phyloP scores from a whole-genome alignment of 2,329 filamentous ascomycete genomes.

The Aureobasidium sp. region DNA sequence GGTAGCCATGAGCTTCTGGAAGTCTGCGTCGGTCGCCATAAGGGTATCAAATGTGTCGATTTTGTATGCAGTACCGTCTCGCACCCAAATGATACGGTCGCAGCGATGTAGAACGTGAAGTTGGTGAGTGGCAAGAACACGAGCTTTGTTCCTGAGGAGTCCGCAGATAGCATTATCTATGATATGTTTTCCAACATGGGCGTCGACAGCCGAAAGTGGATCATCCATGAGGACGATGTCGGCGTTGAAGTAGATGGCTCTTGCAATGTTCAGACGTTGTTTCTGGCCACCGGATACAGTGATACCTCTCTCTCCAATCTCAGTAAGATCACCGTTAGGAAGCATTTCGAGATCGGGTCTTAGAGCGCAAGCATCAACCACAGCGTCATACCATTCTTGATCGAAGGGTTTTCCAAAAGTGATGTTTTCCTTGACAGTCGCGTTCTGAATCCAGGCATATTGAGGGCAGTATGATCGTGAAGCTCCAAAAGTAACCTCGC shows the following conservation, averaged over 20 bases:
- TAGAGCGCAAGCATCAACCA: constrained; percentile 80
- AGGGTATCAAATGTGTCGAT: constrained; percentile 85
- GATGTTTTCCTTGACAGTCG: constrained; percentile 81
- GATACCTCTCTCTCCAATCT: constrained; percentile 92
- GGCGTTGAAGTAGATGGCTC: constrained; percentile 59
- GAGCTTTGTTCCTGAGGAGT: constrained; percentile 77
- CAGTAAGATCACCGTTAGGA: constrained; percentile 79
- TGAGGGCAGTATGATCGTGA: constrained; percentile 87
- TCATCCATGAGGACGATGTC: constrained; percentile 58
- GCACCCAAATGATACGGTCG: constrained; percentile 90
- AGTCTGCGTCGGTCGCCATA: constrained; percentile 68
- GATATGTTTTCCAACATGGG: constrained; percentile 59
- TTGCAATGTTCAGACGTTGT: constrained; percentile 87
- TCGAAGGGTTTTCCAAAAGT: constrained; percentile 73
- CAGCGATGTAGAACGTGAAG: constrained; percentile 86
- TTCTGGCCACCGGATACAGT: constrained; percentile 95
- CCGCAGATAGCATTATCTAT: constrained; percentile 94
- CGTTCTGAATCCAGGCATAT: constrained; percentile 96
- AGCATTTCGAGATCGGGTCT: constrained; percentile 84
- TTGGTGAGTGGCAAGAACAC: constrained; percentile 89
- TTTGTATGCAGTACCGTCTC: constrained; percentile 73
- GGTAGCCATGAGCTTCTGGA: constrained; percentile 74
- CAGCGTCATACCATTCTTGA: constrained; percentile 68
- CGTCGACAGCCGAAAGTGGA: constrained; percentile 49
- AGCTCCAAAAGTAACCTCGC: constrained; percentile 66